Conservation (phyloP, 768 basidiomycete species). For the Lactarius psammicola region DNA sequence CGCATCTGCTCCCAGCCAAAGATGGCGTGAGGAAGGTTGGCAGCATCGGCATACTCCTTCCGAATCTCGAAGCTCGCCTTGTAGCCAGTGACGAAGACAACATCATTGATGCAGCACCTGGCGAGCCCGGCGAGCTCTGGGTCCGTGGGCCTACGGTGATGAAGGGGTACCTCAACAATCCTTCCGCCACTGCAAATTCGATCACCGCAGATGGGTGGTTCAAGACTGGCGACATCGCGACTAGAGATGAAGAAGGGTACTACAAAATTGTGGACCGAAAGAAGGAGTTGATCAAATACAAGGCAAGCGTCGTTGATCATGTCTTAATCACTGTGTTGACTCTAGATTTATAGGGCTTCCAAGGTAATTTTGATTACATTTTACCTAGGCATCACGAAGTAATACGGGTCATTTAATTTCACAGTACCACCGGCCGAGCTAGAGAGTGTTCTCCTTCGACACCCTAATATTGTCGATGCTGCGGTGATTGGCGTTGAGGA, state of each 20-base stretch:
- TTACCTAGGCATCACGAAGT: neutral
- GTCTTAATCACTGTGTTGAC: neutral
- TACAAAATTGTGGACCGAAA: conserved; percentile 72
- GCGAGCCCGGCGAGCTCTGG: conserved; percentile 79
- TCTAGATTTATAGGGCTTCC: conserved; percentile 56
- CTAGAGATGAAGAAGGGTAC: conserved; percentile 64
- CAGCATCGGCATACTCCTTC: conserved; percentile 64
- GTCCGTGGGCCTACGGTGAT: conserved; percentile 73
- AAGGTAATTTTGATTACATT: conserved; percentile 46
- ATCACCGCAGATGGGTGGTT: conserved; percentile 80
- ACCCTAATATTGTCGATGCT: conserved; percentile 73
- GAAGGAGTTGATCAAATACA: conserved; percentile 78
- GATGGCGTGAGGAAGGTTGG: conserved; percentile 53
- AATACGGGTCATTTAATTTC: neutral
- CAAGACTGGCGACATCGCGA: conserved; percentile 83
- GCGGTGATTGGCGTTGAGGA: conserved; percentile 78
- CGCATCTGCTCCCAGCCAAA: conserved; percentile 51
- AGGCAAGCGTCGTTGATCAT: conserved; percentile 38
- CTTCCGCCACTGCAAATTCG: conserved; percentile 60
- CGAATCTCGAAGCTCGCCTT: conserved; percentile 74
- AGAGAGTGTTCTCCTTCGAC: conserved; percentile 70
- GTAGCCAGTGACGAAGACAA: conserved; percentile 62
- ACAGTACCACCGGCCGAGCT: conserved; percentile 85
- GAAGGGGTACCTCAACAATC: conserved; percentile 83
- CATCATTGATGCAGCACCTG: conserved; percentile 48